phyloP scores from a whole-genome alignment of 2,329 filamentous ascomycete species.

The Pseudocercospora eumusae region DNA sequence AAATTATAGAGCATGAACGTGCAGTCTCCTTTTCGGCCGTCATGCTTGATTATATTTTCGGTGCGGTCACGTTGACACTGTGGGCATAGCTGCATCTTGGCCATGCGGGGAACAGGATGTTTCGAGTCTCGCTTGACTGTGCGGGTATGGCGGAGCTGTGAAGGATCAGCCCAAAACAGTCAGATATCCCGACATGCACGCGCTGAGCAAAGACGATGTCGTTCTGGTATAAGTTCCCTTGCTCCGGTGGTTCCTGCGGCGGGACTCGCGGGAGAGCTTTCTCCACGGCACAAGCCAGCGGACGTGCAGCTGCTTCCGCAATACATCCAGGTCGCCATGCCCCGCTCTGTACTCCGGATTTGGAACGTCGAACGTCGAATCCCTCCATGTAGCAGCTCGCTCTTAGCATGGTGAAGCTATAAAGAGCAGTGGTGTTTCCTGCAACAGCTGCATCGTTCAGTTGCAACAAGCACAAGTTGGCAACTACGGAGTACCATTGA shows the following conservation, averaged over 20 bases:
- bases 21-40: not conserved
- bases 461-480: no score
- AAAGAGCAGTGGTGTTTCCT: not conserved
- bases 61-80: not conserved
- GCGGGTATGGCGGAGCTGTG: not conserved
- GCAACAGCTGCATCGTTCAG: not conserved
- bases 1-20: not conserved
- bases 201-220: not conserved
- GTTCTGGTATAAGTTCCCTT: no score
- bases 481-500: no score
- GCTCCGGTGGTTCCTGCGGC: conserved; percentile 11
- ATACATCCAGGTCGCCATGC: conserved; percentile 27
- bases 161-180: conserved; percentile 5
- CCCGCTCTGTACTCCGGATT: no score
- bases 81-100: not conserved
- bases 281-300: no score
- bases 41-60: not conserved
- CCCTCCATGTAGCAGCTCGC: no score
- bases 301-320: no score
- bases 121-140: not conserved
- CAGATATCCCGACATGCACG: not conserved
- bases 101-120: not conserved
- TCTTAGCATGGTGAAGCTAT: not conserved
- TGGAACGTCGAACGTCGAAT: no score
- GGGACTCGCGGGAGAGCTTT: conserved; percentile 22